phyloP scores from a whole-genome alignment of 306 rosid species.

The Glycine soja region DNA sequence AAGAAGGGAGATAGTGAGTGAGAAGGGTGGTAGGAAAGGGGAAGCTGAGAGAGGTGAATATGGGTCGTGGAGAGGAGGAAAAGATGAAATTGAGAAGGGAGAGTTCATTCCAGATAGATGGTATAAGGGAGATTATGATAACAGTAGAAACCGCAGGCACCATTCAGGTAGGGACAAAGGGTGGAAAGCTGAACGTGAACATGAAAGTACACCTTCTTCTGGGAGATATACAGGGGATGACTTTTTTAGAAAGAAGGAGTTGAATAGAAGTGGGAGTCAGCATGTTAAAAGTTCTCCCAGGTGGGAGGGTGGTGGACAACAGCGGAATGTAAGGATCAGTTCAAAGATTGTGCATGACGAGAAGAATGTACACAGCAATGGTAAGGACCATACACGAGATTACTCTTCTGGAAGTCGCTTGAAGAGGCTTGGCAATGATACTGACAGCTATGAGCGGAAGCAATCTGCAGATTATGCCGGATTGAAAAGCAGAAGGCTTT shows the following conservation, averaged over 20 bases:
- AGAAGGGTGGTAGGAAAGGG: slow-evolving; percentile 61
- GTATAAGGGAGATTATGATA: slow-evolving; percentile 74
- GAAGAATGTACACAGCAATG: slow-evolving; percentile 69
- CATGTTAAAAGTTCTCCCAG: slow-evolving; percentile 64
- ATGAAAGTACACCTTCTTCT: slow-evolving; percentile 71
- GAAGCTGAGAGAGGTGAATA: slow-evolving; percentile 62
- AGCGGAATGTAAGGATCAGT: slow-evolving; percentile 73
- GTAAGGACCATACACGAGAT: slow-evolving; percentile 75
- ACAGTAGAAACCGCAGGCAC: slow-evolving; percentile 62
- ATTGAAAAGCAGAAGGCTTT: slow-evolving; percentile 74
- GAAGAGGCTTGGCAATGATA: slow-evolving; percentile 78
- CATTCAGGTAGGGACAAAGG: slow-evolving; percentile 70
- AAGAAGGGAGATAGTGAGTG: slow-evolving; percentile 65
- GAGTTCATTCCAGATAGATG: slow-evolving; percentile 89
- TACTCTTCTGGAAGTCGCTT: slow-evolving; percentile 70
- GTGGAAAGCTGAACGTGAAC: slow-evolving; percentile 62
- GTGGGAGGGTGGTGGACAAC: slow-evolving; percentile 76
- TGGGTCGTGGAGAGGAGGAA: slow-evolving; percentile 64
- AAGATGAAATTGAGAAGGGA: slow-evolving; percentile 83
- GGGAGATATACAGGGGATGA: slow-evolving; percentile 73
- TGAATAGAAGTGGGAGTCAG: slow-evolving; percentile 70
- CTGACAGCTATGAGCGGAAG: slow-evolving; percentile 74
- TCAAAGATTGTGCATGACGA: slow-evolving; percentile 87
- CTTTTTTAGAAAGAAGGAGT: slow-evolving; percentile 71
- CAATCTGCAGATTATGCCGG: slow-evolving; percentile 69